Evolutionary conservation across 148 eudicot genomes (phyloP).

Genomic region (Fagopyrum esculentum): DNA sequence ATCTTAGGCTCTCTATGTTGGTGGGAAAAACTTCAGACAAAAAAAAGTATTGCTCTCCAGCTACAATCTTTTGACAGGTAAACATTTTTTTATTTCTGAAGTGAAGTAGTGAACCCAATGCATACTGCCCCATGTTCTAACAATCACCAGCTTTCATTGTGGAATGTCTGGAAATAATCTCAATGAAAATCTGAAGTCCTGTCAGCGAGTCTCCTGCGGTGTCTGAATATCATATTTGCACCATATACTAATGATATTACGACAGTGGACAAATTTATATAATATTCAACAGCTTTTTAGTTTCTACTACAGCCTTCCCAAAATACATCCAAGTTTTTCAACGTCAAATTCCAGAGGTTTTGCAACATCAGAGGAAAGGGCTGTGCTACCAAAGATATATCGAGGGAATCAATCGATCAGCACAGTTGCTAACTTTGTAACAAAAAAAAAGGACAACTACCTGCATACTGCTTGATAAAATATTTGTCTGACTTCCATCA

Average conservation of each 20-base stretch:
- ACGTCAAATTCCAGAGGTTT: neutral
- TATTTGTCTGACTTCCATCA: slow-evolving; percentile 95
- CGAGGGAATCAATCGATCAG: neutral
- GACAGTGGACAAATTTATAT: no score
- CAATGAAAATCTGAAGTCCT: neutral
- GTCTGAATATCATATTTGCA: neutral
- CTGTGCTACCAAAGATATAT: neutral
- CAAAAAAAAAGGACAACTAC: slow-evolving; percentile 23
- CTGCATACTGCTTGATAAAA: slow-evolving; percentile 98
- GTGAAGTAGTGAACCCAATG: no score
- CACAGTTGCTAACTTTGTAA: neutral
- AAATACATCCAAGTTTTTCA: neutral
- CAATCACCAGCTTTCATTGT: neutral
- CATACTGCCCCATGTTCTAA: no score
- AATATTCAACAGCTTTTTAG: no score
- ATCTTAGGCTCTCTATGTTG: neutral
- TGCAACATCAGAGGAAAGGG: neutral
- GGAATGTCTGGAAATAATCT: neutral
- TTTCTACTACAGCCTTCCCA: neutral
- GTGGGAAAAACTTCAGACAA: neutral
- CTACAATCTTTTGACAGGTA: neutral
- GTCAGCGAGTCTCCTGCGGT: neutral
- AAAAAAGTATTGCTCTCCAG: neutral
- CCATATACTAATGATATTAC: no score
- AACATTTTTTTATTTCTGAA: no score